Percentiles rank a stretch among this genome's conserved stretches.
Evolutionary conservation across 2,329 filamentous ascomycete genomes (phyloP).

Genomic region (Pseudocercospora musae): DNA sequence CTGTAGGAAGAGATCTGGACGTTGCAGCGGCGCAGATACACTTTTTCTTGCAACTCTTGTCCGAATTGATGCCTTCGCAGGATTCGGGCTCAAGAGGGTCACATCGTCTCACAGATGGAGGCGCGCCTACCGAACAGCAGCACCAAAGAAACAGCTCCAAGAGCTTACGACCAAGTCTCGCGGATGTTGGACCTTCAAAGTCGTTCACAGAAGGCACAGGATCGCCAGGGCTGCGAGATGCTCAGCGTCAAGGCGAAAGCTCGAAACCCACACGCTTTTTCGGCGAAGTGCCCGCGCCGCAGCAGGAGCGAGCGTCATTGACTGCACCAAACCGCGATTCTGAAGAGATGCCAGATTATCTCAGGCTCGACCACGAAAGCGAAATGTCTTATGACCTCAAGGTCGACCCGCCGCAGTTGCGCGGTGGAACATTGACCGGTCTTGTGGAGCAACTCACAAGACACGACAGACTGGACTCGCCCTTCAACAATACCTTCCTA

Average conservation of each 20-base stretch:
- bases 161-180: constrained; percentile 52
- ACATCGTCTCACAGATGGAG: constrained; percentile 38
- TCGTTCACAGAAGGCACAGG: constrained; percentile 61
- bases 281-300: constrained; percentile 49
- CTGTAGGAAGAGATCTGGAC: constrained; percentile 76
- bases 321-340: constrained; percentile 46
- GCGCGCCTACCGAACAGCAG: constrained; percentile 28
- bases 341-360: constrained; percentile 78
- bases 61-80: constrained; percentile 67
- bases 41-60: constrained; percentile 81
- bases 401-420: constrained; percentile 68
- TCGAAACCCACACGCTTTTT: constrained; percentile 53
- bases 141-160: constrained; percentile 30
- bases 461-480: constrained; percentile 91
- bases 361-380: constrained; percentile 80
- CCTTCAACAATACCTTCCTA: constrained; percentile 96
- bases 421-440: constrained; percentile 83
- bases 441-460: constrained; percentile 93
- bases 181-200: constrained; percentile 56
- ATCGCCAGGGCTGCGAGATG: constrained; percentile 17
- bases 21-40: constrained; percentile 82
- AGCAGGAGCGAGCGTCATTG: constrained; percentile 3
- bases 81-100: constrained; percentile 8
- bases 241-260: constrained; percentile 37
- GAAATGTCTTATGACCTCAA: constrained; percentile 91